These are phyloP conservation scores for Crithidia mellificae DNA, from an alignment of 208 protist species.

Conservation along the genomic window DNA sequence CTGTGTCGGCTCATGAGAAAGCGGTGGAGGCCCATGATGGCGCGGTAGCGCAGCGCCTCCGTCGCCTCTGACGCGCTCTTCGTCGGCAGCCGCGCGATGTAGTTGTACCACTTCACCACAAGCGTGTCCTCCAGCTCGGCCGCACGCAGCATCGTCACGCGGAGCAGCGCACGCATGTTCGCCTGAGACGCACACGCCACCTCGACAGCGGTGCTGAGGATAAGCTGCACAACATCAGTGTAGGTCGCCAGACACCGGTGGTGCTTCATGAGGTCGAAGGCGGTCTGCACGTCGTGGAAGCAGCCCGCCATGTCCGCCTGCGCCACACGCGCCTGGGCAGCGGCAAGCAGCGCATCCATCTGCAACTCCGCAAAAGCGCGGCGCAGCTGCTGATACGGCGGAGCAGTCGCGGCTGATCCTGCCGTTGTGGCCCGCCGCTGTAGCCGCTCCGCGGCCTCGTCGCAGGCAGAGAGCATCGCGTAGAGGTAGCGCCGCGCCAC, in stretches of 20 bases:
- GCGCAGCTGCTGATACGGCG: slow-evolving; percentile 24
- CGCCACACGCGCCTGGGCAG: slow-evolving; percentile 44
- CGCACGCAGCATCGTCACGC: slow-evolving; percentile 31
- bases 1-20: slow-evolving; percentile 77
- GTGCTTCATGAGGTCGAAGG: slow-evolving; percentile 38
- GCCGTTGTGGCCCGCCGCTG: slow-evolving; percentile 8
- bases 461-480: slow-evolving; percentile 16
- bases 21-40: slow-evolving; percentile 68
- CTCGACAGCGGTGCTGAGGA: slow-evolving; percentile 44
- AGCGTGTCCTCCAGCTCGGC: slow-evolving; percentile 51
- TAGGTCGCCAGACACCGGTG: slow-evolving; percentile 34
- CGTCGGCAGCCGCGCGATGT: slow-evolving; percentile 62
- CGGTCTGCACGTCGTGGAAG: slow-evolving; percentile 62
- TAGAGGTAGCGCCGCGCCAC: slow-evolving; percentile 40
- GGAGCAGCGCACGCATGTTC: slow-evolving; percentile 42
- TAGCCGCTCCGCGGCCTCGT: slow-evolving; percentile 20
- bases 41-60: slow-evolving; percentile 53
- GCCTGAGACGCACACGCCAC: slow-evolving; percentile 50
- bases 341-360: slow-evolving; percentile 57
- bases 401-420: not conserved
- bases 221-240: slow-evolving; percentile 35
- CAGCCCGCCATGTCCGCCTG: slow-evolving; percentile 42
- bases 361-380: slow-evolving; percentile 64
- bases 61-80: slow-evolving; percentile 47
- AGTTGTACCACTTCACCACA: slow-evolving; percentile 62